Conservation (phyloP, 2,329 filamentous ascomycete species). For the Periconia sp. region DNA sequence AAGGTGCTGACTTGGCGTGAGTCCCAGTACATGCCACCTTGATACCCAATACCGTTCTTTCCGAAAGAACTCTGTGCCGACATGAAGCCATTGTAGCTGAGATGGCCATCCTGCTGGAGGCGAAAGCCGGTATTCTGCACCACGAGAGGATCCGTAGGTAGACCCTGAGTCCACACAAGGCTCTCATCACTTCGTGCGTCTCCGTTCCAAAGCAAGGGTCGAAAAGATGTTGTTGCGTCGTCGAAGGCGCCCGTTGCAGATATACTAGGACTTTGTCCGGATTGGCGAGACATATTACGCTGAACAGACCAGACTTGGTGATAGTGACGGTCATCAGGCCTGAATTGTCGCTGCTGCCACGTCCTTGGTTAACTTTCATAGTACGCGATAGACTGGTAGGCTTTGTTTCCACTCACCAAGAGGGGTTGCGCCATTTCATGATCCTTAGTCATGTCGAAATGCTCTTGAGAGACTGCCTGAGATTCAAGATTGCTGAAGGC, state of each 20-base stretch:
- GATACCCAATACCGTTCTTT: constrained; percentile 12
- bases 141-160: constrained; percentile 14
- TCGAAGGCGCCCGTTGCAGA: neutral
- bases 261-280: neutral
- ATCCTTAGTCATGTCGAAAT: constrained; percentile 4
- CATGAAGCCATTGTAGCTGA: constrained; percentile 11
- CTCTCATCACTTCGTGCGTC: neutral
- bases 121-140: constrained; percentile 10
- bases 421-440: constrained; percentile 21
- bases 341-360: constrained; percentile 16
- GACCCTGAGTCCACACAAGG: constrained; percentile 7
- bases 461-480: constrained; percentile 7
- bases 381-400: neutral
- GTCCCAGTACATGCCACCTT: constrained; percentile 3
- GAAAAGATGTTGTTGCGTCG: neutral
- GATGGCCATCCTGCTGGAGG: constrained; percentile 10
- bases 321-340: constrained; percentile 7
- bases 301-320: constrained; percentile 11
- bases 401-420: constrained; percentile 15
- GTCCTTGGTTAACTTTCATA: constrained; percentile 5
- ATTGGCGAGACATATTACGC: constrained; percentile 4
- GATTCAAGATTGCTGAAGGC: constrained; percentile 8
- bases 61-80: constrained; percentile 5
- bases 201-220: constrained; percentile 6
- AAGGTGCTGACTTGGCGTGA: constrained; percentile 3